Conservation (phyloP, 2,329 filamentous ascomycete genomes). For the Aspergillus tanneri region DNA sequence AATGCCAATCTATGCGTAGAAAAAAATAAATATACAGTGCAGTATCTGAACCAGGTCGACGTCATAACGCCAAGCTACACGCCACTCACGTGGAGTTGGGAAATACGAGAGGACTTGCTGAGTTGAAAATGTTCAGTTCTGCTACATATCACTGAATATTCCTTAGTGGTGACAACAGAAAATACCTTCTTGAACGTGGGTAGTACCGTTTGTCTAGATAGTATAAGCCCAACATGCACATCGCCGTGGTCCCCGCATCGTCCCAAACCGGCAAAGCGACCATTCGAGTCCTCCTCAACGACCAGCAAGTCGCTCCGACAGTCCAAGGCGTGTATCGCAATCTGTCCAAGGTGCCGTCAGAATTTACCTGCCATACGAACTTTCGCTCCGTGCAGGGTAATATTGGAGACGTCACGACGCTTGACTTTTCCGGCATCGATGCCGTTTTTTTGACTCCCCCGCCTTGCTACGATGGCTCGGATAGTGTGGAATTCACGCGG, state of each 20-base stretch:
- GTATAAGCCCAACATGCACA: constrained; percentile 6
- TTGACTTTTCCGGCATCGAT: constrained; percentile 14
- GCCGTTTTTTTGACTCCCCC: constrained; percentile 15
- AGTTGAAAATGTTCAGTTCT: too few relatives aligned
- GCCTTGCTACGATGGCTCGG: constrained; percentile 9
- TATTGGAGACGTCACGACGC: constrained; percentile 2
- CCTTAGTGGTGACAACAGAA: too few relatives aligned
- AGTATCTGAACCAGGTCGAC: too few relatives aligned
- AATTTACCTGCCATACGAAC: constrained; percentile 9
- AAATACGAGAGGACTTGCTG: too few relatives aligned
- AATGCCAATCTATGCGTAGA: too few relatives aligned
- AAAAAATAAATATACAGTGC: too few relatives aligned
- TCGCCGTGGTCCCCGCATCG: constrained; percentile 15
- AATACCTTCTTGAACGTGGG: too few relatives aligned
- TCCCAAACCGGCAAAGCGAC: constrained; percentile 14
- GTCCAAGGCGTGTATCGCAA: constrained; percentile 18
- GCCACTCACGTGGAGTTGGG: too few relatives aligned
- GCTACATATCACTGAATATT: too few relatives aligned
- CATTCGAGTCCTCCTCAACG: constrained; percentile 12
- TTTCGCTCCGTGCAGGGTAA: constrained; percentile 16
- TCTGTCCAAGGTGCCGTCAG: constrained; percentile 7
- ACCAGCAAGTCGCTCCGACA: not conserved
- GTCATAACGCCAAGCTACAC: too few relatives aligned
- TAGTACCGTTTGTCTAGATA: too few relatives aligned
- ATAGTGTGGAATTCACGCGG: constrained; percentile 10